Conservation (phyloP, 805 yeast species). For the Candida fluviatilis region DNA sequence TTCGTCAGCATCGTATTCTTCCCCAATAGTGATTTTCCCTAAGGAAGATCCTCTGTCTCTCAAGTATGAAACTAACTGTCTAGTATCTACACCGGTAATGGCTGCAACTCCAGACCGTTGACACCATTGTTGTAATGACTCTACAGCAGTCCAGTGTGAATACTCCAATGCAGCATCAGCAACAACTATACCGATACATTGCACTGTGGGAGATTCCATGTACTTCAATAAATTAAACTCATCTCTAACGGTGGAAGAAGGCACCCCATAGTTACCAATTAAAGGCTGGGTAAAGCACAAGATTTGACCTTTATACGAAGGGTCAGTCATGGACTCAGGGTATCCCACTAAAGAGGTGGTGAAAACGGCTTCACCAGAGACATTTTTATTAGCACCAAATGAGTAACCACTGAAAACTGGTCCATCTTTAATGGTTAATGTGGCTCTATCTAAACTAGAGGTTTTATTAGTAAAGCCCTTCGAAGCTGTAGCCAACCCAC, state of each 20-base stretch:
- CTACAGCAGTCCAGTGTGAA: constrained; percentile 99
- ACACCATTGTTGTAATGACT: constrained; percentile 93
- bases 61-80: constrained; percentile 85
- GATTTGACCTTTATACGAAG: constrained; percentile 95
- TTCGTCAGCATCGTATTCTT: constrained; percentile 86
- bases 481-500: constrained; percentile 32
- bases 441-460: constrained; percentile 68
- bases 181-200: constrained; percentile 94
- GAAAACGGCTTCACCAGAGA: constrained; percentile 96
- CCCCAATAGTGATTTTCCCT: constrained; percentile 86
- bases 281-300: constrained; percentile 95
- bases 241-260: constrained; percentile 76
- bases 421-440: constrained; percentile 86
- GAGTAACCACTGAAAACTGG: constrained; percentile 92
- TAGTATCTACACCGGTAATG: constrained; percentile 94
- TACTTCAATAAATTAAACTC: constrained; percentile 81
- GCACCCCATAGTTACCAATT: constrained; percentile 98
- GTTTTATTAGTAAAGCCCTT: constrained; percentile 30
- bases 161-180: constrained; percentile 92
- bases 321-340: constrained; percentile 99
- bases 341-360: constrained; percentile 97
- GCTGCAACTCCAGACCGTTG: constrained; percentile 93
- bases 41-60: constrained; percentile 96
- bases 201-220: constrained; percentile 87
- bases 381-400: constrained; percentile 90